phyloP scores from a whole-genome alignment of 2,329 filamentous ascomycete species.

The Blastomyces gilchristii region DNA sequence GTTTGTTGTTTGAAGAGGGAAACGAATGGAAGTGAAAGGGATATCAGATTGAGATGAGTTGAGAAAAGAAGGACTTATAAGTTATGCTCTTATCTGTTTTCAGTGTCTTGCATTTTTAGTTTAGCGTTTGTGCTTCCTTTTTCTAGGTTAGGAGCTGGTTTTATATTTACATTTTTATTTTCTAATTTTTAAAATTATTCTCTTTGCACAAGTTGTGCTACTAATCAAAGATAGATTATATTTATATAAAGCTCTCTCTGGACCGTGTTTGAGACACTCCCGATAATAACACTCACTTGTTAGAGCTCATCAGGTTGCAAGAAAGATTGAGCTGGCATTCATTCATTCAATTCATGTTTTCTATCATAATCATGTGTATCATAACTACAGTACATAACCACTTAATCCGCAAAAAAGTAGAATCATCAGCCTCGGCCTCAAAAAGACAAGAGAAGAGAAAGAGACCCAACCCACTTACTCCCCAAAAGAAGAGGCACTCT shows the following conservation, averaged over 20 bases:
- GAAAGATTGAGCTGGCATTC: no score
- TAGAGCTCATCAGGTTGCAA: no score
- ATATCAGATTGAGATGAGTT: background rate
- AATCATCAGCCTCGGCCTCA: background rate
- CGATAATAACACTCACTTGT: no score
- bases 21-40: background rate
- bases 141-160: background rate
- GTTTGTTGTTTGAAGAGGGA: background rate
- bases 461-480: no score
- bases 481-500: background rate
- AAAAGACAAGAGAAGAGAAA: background rate
- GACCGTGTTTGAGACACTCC: no score
- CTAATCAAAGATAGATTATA: no score
- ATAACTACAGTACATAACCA: background rate
- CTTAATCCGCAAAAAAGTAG: no score
- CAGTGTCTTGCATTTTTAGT: background rate
- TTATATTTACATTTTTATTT: background rate
- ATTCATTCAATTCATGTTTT: background rate
- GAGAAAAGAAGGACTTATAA: background rate
- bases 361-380: background rate
- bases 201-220: background rate
- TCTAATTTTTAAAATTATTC: constrained; percentile 1
- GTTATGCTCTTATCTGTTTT: background rate
- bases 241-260: no score
- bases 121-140: background rate